These are phyloP conservation scores for Hyaloscypha bicolor DNA, from an alignment of 495 filamentous ascomycete genomes.

Conservation along the genomic window DNA sequence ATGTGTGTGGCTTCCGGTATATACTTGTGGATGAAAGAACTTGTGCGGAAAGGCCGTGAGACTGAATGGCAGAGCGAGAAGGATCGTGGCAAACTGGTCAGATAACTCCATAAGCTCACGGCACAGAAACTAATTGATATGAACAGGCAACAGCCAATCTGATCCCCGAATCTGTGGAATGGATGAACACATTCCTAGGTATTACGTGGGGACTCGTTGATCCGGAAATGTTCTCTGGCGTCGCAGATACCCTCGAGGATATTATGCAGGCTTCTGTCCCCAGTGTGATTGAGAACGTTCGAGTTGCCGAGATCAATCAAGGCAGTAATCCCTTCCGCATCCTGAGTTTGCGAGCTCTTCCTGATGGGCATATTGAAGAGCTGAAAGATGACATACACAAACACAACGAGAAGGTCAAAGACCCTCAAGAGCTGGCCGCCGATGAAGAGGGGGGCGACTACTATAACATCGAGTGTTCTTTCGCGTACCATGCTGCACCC, in stretches of 20 bases:
- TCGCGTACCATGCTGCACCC: slow-evolving; percentile 90
- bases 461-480: slow-evolving; percentile 91
- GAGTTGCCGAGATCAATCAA: slow-evolving; percentile 94
- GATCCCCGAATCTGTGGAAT: slow-evolving; percentile 90
- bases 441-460: slow-evolving; percentile 89
- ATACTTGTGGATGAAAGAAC: slow-evolving; percentile 86
- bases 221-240: slow-evolving; percentile 80
- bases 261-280: slow-evolving; percentile 96
- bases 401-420: slow-evolving; percentile 76
- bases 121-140: not conserved
- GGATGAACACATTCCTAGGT: slow-evolving; percentile 86
- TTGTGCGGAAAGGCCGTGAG: slow-evolving; percentile 77
- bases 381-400: slow-evolving; percentile 77
- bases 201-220: slow-evolving; percentile 89
- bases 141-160: slow-evolving; percentile 74
- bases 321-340: slow-evolving; percentile 88
- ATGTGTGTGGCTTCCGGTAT: slow-evolving; percentile 71
- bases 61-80: slow-evolving; percentile 90
- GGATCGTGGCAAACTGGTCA: slow-evolving; percentile 72
- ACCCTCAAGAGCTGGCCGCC: slow-evolving; percentile 84
- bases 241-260: slow-evolving; percentile 79
- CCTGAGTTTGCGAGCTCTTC: slow-evolving; percentile 84
- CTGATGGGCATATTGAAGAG: slow-evolving; percentile 76
- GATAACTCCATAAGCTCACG: slow-evolving; percentile 35
- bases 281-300: slow-evolving; percentile 86